Evolutionary conservation across 2,329 filamentous ascomycete genomes (phyloP).

Genomic region (Nothopassalora personata): DNA sequence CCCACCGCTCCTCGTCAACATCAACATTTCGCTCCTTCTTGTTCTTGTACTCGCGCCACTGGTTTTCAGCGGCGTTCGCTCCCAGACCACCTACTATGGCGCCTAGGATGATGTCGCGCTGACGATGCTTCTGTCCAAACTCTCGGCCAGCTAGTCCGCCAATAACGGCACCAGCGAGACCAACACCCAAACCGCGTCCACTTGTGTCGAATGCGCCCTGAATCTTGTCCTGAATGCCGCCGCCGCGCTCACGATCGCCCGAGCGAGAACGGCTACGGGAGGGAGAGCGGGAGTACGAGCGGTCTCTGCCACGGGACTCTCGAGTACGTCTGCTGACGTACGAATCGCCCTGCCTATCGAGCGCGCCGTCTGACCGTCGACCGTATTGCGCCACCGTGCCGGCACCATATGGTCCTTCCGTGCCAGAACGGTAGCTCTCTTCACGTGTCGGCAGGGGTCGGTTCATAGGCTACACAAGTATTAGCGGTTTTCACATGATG

Average conservation of each 20-base stretch:
- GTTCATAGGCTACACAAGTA: constrained; percentile 19
- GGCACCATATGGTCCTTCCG: constrained; percentile 21
- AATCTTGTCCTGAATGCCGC: constrained; percentile 26
- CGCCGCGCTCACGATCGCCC: constrained; percentile 11
- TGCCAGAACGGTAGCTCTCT: constrained; percentile 19
- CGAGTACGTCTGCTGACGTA: constrained; percentile 15
- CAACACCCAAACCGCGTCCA: constrained; percentile 28
- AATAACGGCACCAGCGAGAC: constrained; percentile 32
- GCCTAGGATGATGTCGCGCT: constrained; percentile 32
- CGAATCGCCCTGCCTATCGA: constrained; percentile 17
- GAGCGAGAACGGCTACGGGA: constrained; percentile 24
- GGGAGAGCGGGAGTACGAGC: constrained; percentile 22
- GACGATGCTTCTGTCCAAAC: constrained; percentile 28
- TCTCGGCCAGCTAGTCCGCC: constrained; percentile 32
- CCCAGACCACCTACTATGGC: constrained; percentile 32
- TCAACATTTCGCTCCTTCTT: constrained; percentile 20
- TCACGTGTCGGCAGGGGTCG: constrained; percentile 17
- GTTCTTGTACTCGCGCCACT: constrained; percentile 27
- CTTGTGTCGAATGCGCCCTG: constrained; percentile 32
- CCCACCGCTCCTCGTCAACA: constrained; percentile 17
- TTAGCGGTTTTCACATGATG: constrained; percentile 15
- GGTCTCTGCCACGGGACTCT: constrained; percentile 14
- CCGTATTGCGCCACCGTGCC: constrained; percentile 25
- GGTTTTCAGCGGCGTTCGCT: constrained; percentile 32
- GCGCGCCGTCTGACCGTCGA: constrained; percentile 24